Conservation (phyloP, 2,329 filamentous ascomycete species). For the Rugonectria rugulosa region DNA sequence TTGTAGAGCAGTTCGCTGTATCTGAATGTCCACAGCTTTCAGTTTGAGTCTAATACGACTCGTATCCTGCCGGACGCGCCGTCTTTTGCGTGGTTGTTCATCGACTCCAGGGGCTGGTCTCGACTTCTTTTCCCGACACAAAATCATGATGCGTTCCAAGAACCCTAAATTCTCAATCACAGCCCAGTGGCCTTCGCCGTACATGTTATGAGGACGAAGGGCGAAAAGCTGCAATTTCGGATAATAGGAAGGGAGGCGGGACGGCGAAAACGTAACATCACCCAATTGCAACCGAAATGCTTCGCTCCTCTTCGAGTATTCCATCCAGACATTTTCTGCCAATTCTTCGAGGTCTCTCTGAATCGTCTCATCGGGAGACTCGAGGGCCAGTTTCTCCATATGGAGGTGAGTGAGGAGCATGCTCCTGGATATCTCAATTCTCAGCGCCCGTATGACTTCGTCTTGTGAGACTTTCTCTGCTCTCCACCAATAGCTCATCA, state of each 20-base stretch:
- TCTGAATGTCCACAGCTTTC: conserved; percentile 51
- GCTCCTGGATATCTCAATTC: conserved; percentile 79
- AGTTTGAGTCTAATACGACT: conserved; percentile 60
- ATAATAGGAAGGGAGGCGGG: conserved; percentile 51
- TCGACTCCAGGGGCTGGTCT: conserved; percentile 39
- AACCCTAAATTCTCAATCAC: conserved; percentile 65
- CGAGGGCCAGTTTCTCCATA: conserved; percentile 62
- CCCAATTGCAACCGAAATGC: conserved; percentile 79
- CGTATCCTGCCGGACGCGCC: conserved; percentile 51
- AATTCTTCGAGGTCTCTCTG: conserved; percentile 67
- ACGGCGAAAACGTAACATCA: conserved; percentile 69
- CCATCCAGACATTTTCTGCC: conserved; percentile 73
- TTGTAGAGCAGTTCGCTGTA: conserved; percentile 62
- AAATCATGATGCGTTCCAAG: conserved; percentile 59
- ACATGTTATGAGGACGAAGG: conserved; percentile 59
- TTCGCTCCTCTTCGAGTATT: conserved; percentile 77
- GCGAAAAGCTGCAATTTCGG: conserved; percentile 60
- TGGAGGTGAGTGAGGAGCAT: conserved; percentile 72
- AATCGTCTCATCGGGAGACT: conserved; percentile 49
- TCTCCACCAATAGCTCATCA: conserved; percentile 81
- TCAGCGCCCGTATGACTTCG: conserved; percentile 67
- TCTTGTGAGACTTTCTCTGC: conserved; percentile 70
- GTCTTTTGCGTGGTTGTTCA: conserved; percentile 61
- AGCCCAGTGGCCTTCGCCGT: conserved; percentile 67
- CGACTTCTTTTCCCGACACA: conserved; percentile 32